Evolutionary conservation across 176 grass and related monocot species (phyloP).

Genomic region (Microstegium vimineum): DNA sequence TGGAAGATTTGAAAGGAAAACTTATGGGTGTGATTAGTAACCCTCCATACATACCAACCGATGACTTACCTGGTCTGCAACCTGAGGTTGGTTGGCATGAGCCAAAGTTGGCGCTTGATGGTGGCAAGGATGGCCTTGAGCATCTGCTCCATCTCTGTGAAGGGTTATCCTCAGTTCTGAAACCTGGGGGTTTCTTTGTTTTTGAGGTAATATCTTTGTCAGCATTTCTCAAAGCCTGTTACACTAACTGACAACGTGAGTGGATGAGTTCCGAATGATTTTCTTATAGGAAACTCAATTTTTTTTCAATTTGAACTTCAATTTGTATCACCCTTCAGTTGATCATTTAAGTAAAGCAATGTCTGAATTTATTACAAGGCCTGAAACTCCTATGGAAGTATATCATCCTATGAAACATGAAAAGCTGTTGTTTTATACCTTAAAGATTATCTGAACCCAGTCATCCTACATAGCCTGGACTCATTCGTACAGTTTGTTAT

Average conservation of each 20-base stretch:
- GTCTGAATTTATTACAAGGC: background rate
- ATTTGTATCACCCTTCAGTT: background rate
- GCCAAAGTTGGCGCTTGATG: slow-evolving; percentile 79
- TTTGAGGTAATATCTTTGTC: slow-evolving; percentile 58
- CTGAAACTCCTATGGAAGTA: background rate
- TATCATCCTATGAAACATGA: background rate
- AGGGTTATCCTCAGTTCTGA: slow-evolving; percentile 54
- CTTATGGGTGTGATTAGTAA: slow-evolving; percentile 82
- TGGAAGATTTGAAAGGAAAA: slow-evolving; percentile 73
- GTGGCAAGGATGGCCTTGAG: slow-evolving; percentile 67
- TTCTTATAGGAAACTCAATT: background rate
- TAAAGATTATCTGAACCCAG: background rate
- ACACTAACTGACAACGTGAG: background rate
- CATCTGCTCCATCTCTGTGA: slow-evolving; percentile 87
- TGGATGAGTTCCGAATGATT: background rate
- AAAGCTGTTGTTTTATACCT: background rate
- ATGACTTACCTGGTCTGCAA: slow-evolving; percentile 72
- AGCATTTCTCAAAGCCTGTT: background rate
- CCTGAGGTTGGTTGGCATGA: slow-evolving; percentile 92
- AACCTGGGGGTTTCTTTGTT: slow-evolving; percentile 87
- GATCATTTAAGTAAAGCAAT: background rate
- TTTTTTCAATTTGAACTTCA: background rate
- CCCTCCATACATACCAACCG: slow-evolving; percentile 84
- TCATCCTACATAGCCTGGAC: background rate
- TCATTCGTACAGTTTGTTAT: slow-evolving; percentile 1